A percentile compares a stretch with the other conserved stretches of the same genome.
Conservation (phyloP, 805 yeast species). For the Pachysolen tannophilus region DNA sequence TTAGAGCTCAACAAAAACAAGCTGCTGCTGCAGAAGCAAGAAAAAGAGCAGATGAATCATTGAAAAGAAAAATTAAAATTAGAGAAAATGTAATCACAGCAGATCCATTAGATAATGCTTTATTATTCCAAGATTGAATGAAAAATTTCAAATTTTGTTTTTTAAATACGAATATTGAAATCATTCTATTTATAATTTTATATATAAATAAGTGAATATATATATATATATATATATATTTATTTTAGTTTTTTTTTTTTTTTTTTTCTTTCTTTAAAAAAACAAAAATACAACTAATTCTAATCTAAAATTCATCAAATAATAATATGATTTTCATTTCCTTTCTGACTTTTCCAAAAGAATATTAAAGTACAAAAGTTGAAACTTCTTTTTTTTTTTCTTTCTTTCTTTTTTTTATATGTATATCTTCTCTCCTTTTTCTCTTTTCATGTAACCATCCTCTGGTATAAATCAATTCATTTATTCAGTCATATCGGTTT, state of each 20-base stretch:
- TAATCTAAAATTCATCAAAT: too few species aligned
- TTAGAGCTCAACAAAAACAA: slow-evolving; percentile 80
- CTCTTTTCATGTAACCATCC: too few species aligned
- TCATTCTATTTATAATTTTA: neutral
- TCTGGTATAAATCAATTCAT: too few species aligned
- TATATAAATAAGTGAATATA: neutral
- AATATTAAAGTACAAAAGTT: too few species aligned
- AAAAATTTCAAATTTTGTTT: neutral
- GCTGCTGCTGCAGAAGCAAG: slow-evolving; percentile 75
- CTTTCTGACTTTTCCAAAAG: too few species aligned
- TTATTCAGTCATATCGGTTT: too few species aligned
- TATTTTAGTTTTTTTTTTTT: neutral
- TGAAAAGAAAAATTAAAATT: slow-evolving; percentile 64
- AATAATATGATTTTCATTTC: too few species aligned
- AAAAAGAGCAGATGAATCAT: slow-evolving; percentile 71
- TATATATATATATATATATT: neutral
- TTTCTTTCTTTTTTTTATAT: too few species aligned
- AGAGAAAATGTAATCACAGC: slow-evolving; percentile 67
- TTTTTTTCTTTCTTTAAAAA: neutral
- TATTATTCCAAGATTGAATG: slow-evolving; percentile 46
- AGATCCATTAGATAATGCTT: slow-evolving; percentile 79
- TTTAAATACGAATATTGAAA: neutral
- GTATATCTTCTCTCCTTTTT: too few species aligned
- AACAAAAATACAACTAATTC: too few species aligned
- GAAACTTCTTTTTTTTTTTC: too few species aligned